Base-by-base conservation (phyloP, 108 stramenopile species). In the Skeletonema potamos region DNA sequence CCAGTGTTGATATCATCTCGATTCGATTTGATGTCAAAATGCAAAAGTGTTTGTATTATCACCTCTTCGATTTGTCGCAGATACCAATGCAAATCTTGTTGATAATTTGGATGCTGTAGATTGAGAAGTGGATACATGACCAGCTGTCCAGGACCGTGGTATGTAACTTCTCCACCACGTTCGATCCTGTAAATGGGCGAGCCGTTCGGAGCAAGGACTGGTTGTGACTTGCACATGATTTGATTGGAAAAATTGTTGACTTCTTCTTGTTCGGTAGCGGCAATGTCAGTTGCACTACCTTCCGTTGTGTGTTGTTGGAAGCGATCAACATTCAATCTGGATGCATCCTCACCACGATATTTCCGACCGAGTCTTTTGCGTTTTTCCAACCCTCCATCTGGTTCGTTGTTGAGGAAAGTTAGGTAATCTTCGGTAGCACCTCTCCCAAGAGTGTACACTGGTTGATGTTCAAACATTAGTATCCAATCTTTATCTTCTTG, bases 131-230 rank as follows among this genome's bases (percentile, higher is more conserved):
- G 99, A 78, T 99, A 99, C 6, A 91, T 82, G 0, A 98, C 96
- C 5, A 99, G 70, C 74, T 99, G 99, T 24, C 92, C 94, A 4
- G 98, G 99, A 6, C 99, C 99, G 82, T 99, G 99, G 64, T 81
- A 99, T 12, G 99, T 99, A 27, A 98, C 97, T 77, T 99, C 97
- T 6, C 99, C 99, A 2, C 99, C 99, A 3, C 99, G 91, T 62
- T 98, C 97, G 13, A 95, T 88, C 48, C 96, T 80, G 66, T 91
- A 90, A 13, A 96, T 81, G 20, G 91, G 92, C 9, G 86, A 83
- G 11, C 80, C 83, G 69, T 92, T 91, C 4, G 92, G 91, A 13
- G 92, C 84, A 26, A 83, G 20, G 5, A 93, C 89, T 30, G 90
- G 88, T n/a, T 73, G 57, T 3, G 83, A 13, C 15, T 28, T 39